Conservation (phyloP, 306 rosid genomes). For the Castanea crenata region DNA sequence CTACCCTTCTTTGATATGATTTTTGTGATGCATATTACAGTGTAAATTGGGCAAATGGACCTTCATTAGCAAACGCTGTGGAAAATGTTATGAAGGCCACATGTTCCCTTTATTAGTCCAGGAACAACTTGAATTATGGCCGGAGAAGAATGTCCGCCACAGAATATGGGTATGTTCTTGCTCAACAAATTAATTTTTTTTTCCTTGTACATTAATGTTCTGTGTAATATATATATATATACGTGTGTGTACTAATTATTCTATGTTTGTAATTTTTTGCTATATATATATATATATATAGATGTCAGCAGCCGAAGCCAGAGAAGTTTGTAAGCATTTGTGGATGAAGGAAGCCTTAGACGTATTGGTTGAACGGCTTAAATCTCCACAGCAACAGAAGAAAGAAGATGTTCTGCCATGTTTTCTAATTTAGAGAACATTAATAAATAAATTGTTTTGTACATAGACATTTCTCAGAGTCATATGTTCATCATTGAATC, state of each 20-base stretch:
- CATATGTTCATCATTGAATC: neutral
- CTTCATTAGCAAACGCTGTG: conserved; percentile 83
- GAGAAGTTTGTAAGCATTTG: conserved; percentile 91
- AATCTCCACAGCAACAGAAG: conserved; percentile 20
- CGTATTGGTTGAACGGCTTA: conserved; percentile 62
- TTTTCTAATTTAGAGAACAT: conserved; percentile 18
- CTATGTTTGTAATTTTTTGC: neutral
- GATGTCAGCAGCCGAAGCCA: conserved; percentile 75
- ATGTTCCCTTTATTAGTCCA: conserved; percentile 88
- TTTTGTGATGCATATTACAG: conserved; percentile 32
- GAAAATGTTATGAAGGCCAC: conserved; percentile 83
- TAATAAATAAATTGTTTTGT: neutral
- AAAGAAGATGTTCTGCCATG: conserved; percentile 15
- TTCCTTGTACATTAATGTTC: neutral
- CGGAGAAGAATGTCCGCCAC: conserved; percentile 66
- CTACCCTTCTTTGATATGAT: too few relatives aligned
- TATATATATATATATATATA: conserved; percentile 3
- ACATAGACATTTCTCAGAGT: conserved; percentile 4
- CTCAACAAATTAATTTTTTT: neutral
- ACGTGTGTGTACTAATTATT: neutral
- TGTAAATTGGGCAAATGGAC: conserved; percentile 84
- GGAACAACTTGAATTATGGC: conserved; percentile 92
- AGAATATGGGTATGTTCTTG: conserved; percentile 73
- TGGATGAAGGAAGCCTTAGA: conserved; percentile 99
- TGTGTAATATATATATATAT: neutral